Evolutionary conservation across 768 basidiomycete species (phyloP), one percentile per base, ranked within the genome.

Genomic region (Clitopilus hobsonii): DNA sequence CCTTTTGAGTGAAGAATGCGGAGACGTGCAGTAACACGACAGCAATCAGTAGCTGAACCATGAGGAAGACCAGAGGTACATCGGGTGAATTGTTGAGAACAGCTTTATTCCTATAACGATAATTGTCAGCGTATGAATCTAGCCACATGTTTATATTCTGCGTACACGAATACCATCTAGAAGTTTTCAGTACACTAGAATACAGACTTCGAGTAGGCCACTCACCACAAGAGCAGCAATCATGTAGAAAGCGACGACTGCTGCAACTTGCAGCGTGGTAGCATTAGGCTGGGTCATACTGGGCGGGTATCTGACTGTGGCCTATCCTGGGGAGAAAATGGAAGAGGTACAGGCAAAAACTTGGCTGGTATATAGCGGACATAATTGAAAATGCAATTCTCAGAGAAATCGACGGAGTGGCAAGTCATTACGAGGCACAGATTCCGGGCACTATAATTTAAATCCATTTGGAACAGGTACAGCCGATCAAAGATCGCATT

Each of bases 1-100:
- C 73, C 38, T 72, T 78, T 22, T 73, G 63, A 1, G 73, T 73
- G 47, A 84, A 38, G 3, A 77, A 56, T 0, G 84, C 78, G 0
- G 82, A 74, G 1, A 72, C 63, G 58, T 87, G 85, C 8, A 91
- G 72, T 1, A 89, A 73, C 1, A 83, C 45, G 27, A 91, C 85
- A 5, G 88, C 86, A 32, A 88, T 82, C 24, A 83, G 49, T n/a
- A 87, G 79, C 65, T 90, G 88, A 29, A 83, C 63, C 49, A 88
- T 69, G 5, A 91, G 76, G 70, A 90, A 89, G 2, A 85, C 61
- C 20, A 90, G 74, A 1, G 88, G 87, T 8, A 88, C 68, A 54
- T 85, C 79, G 0, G 87, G 87, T 0, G 85, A 74, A 29, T 76
- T 77, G 59, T 79, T 89, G 49, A 91, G 69, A 23, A 89, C 87